Base-by-base conservation (phyloP, 192 early-diverging fungal genomes). In the Umbelopsis vinacea region DNA sequence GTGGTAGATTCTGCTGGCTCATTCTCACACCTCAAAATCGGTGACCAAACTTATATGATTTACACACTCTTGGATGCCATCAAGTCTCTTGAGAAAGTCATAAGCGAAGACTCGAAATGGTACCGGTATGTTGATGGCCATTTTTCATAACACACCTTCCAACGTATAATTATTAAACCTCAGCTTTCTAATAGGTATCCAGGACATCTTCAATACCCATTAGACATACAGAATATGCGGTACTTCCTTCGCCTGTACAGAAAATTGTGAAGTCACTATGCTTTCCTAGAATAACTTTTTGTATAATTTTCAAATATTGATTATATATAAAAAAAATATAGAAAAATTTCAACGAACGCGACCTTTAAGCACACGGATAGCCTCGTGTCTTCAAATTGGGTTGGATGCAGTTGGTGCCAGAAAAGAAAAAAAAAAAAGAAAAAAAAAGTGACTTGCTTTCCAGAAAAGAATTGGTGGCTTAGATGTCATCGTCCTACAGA, bases 1-100 rank as follows among this genome's bases (percentile, higher is more conserved):
- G 93, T 93, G 5, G 92, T 92, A 9, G 97, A 98, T 71, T 95
- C 94, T 19, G 97, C 97, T 1, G 95, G 95, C 26, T 94, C 92
- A 3, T 98, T 98, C 74, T 96, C 95, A 5, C 91, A 96, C 63
- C 74, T 94, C 19, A 82, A 88, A 53, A 86, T 98, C 1, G 93
- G 88, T 3, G 79, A 75, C 68, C 84, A 82, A 38, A 88, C 81
- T n/a, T 96, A 97, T 74, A 98, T 94, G 97, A 87, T 95, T 4
- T 96, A 93, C 69, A 89, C 91, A 74, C 78, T 98, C 14, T 84
- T 98, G 57, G 97, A 98, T 76, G 86, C 88, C 38, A 83, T 98
- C 17, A 79, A 84, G 46, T 83, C 75, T 40, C 86, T 97, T 35
- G 88, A 90, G 69, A 82, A 82, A 19, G 79, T 96, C 10, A 75